Percentiles rank a stretch among this genome's conserved stretches.
These are phyloP conservation scores for Salix caprea DNA, from an alignment of 345 rosid species.

Conservation along the genomic window DNA sequence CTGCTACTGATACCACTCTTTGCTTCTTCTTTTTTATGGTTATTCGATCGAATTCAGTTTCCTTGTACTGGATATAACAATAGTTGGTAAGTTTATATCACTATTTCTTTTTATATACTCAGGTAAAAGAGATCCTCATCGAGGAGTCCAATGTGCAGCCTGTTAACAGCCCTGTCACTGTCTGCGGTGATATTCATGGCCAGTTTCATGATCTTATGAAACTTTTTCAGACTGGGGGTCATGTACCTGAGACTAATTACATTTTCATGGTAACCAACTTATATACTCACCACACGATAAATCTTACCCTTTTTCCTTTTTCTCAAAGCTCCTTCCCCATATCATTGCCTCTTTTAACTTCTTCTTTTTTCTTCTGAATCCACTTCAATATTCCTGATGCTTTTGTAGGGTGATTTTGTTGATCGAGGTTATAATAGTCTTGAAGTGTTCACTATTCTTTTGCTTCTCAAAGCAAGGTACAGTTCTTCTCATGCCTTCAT, in stretches of 20 bases:
- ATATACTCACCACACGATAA: neutral
- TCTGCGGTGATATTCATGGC: conserved; percentile 98
- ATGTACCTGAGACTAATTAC: conserved; percentile 96
- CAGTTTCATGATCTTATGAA: conserved; percentile 99
- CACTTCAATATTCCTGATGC: conserved; percentile 5
- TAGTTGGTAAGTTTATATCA: neutral
- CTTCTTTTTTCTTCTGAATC: neutral
- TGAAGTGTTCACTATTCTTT: conserved; percentile 92
- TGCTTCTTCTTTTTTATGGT: neutral
- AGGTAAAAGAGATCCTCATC: conserved; percentile 95
- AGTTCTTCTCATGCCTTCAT: neutral
- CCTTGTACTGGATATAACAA: neutral
- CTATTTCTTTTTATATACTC: conserved; percentile 9
- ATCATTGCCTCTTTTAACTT: neutral
- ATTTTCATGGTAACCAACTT: conserved; percentile 69
- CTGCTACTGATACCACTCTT: neutral
- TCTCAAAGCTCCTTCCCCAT: neutral
- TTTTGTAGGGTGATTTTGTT: conserved; percentile 83
- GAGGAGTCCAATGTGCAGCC: conserved; percentile 99
- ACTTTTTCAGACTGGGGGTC: conserved; percentile 98
- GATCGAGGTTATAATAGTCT: conserved; percentile 97
- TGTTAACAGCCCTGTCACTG: conserved; percentile 98
- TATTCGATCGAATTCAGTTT: neutral
- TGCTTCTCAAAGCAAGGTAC: conserved; percentile 95
- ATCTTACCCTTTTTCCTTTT: neutral